These are phyloP conservation scores for Chaetomium globosum DNA, from an alignment of 2,329 filamentous ascomycete genomes.

Conservation along the genomic window DNA sequence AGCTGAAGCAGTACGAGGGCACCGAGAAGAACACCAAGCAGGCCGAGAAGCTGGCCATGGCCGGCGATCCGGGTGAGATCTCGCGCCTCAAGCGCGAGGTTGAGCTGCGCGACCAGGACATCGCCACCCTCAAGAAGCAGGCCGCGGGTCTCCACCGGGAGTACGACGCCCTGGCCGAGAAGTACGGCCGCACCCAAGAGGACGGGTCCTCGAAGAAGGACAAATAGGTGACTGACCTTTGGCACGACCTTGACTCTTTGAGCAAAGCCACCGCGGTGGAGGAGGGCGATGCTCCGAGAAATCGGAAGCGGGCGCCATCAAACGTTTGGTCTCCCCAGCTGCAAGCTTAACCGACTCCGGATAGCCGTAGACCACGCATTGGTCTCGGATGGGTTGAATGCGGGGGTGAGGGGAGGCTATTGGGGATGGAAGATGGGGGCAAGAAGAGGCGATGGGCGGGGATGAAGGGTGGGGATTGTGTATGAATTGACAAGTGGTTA, in stretches of 20 bases:
- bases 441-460: background rate
- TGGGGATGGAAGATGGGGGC: background rate
- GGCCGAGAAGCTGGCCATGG: conserved; percentile 69
- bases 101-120: conserved; percentile 77
- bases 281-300: conserved; percentile 13
- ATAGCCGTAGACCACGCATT: background rate
- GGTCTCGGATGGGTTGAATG: background rate
- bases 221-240: conserved; percentile 44
- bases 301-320: conserved; percentile 4
- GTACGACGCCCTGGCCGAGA: conserved; percentile 83
- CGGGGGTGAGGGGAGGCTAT: background rate
- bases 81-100: conserved; percentile 70
- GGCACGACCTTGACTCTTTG: conserved; percentile 22
- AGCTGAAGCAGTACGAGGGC: conserved; percentile 80
- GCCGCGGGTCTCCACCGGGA: conserved; percentile 77
- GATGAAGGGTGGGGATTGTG: background rate
- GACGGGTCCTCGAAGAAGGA: conserved; percentile 61
- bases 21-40: conserved; percentile 63
- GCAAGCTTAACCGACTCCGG: background rate
- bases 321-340: conserved; percentile 15
- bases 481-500: background rate
- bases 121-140: conserved; percentile 92
- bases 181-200: conserved; percentile 66
- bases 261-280: background rate
- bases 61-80: conserved; percentile 76